Percentiles rank a stretch among this genome's conserved stretches.
phyloP scores from a whole-genome alignment of 2,329 filamentous ascomycete genomes.

The Hypoxylon sp. region DNA sequence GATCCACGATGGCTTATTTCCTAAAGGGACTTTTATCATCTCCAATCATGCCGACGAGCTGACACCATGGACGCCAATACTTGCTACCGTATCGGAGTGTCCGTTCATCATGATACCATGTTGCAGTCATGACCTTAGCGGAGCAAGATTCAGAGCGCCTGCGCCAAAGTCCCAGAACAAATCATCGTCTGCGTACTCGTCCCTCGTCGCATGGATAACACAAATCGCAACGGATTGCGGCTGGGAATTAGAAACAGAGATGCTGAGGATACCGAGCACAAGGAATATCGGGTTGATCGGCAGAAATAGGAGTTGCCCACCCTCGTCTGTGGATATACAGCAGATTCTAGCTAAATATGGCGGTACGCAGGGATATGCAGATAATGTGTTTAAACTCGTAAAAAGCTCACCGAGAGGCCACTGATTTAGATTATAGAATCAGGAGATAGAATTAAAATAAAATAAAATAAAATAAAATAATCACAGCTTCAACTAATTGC shows the following conservation, averaged over 20 bases:
- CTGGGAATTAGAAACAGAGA: slow-evolving; percentile 84
- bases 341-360: slow-evolving; percentile 66
- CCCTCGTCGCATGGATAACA: slow-evolving; percentile 83
- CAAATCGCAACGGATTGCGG: slow-evolving; percentile 79
- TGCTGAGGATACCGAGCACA: slow-evolving; percentile 92
- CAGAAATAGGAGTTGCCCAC: slow-evolving; percentile 59
- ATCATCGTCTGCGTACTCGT: slow-evolving; percentile 81
- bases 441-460: slow-evolving; percentile 1
- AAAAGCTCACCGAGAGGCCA: slow-evolving; percentile 62
- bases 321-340: slow-evolving; percentile 58
- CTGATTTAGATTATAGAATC: slow-evolving; percentile 43
- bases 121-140: slow-evolving; percentile 89
- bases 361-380: slow-evolving; percentile 70
- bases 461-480: no score
- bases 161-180: slow-evolving; percentile 66
- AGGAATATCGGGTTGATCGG: slow-evolving; percentile 88
- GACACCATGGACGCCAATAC: slow-evolving; percentile 93
- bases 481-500: neutral
- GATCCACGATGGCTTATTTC: slow-evolving; percentile 76
- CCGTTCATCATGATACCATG: slow-evolving; percentile 96
- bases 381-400: slow-evolving; percentile 74
- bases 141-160: slow-evolving; percentile 78
- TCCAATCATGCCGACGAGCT: slow-evolving; percentile 98
- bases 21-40: slow-evolving; percentile 86
- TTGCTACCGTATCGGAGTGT: slow-evolving; percentile 80